Evolutionary conservation across 208 protist species (phyloP).

Genomic region (Willaertia magna): DNA sequence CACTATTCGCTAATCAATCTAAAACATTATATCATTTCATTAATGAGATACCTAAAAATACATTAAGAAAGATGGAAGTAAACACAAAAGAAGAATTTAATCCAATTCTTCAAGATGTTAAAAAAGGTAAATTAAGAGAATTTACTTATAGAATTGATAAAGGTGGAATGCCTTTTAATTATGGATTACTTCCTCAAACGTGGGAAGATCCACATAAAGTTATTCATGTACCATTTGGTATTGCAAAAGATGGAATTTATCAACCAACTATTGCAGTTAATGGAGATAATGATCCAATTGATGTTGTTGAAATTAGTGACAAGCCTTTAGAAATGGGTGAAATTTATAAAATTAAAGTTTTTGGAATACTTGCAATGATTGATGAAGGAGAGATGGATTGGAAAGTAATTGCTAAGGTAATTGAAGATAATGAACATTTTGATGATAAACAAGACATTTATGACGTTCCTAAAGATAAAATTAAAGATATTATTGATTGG

Average conservation of each 20-base stretch:
- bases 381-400: conserved; percentile 84
- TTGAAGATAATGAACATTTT: background rate
- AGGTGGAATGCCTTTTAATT: conserved; percentile 40
- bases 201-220: conserved; percentile 41
- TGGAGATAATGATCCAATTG: conserved; percentile 78
- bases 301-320: conserved; percentile 72
- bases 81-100: conserved; percentile 30
- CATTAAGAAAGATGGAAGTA: conserved; percentile 45
- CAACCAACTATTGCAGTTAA: background rate
- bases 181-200: conserved; percentile 50
- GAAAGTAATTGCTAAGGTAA: conserved; percentile 48
- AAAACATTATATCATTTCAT: conserved; percentile 16
- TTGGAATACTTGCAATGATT: conserved; percentile 79
- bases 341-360: conserved; percentile 60
- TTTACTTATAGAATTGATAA: conserved; percentile 38
- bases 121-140: conserved; percentile 44
- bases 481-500: conserved; percentile 35
- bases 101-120: conserved; percentile 49
- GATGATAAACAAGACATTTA: background rate
- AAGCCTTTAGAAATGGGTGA: conserved; percentile 57
- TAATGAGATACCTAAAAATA: conserved; percentile 35
- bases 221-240: background rate
- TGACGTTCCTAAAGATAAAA: background rate
- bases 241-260: background rate
- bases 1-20: background rate